Conservation (phyloP, 768 basidiomycete genomes). For the Leucocoprinus sp. region DNA sequence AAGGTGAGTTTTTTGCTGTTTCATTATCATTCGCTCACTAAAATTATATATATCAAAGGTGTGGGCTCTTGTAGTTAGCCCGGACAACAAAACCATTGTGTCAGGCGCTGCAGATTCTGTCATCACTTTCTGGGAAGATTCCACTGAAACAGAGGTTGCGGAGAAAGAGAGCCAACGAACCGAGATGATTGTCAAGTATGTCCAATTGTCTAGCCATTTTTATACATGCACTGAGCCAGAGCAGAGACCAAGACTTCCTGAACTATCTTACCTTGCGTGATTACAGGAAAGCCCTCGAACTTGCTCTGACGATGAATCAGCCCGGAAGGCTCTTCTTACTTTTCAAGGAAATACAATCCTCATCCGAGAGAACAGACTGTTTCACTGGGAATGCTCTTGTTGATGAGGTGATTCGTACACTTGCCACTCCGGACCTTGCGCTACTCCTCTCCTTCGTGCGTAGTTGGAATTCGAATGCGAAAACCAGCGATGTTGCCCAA, state of each 20-base stretch:
- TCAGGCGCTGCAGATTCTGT: conserved; percentile 96
- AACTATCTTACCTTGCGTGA: conserved; percentile 86
- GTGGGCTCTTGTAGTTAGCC: conserved; percentile 87
- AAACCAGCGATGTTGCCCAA: conserved; percentile 82
- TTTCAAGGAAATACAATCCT: conserved; percentile 54
- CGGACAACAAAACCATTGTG: conserved; percentile 77
- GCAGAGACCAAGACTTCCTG: conserved; percentile 92
- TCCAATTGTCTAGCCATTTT: conserved; percentile 8
- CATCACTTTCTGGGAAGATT: conserved; percentile 95
- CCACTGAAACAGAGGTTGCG: conserved; percentile 73
- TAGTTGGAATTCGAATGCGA: conserved; percentile 95
- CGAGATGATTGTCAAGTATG: conserved; percentile 75
- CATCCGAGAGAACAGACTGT: conserved; percentile 23
- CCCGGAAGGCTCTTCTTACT: conserved; percentile 79
- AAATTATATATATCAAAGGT: conserved; percentile 43
- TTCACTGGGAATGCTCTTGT: conserved; percentile 67
- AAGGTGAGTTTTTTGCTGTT: conserved; percentile 51
- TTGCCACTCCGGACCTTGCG: conserved; percentile 67
- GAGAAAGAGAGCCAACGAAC: conserved; percentile 69
- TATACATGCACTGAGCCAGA: conserved; percentile 5
- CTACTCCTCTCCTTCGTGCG: conserved; percentile 75
- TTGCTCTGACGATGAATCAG: conserved; percentile 90
- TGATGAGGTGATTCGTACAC: conserved; percentile 72
- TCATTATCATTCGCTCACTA: not conserved
- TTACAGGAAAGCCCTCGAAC: conserved; percentile 83